A percentile compares a stretch with the other conserved stretches of the same genome.
Evolutionary conservation across 140 eudicot genomes (phyloP).

Genomic region (Flaveria floridana): DNA sequence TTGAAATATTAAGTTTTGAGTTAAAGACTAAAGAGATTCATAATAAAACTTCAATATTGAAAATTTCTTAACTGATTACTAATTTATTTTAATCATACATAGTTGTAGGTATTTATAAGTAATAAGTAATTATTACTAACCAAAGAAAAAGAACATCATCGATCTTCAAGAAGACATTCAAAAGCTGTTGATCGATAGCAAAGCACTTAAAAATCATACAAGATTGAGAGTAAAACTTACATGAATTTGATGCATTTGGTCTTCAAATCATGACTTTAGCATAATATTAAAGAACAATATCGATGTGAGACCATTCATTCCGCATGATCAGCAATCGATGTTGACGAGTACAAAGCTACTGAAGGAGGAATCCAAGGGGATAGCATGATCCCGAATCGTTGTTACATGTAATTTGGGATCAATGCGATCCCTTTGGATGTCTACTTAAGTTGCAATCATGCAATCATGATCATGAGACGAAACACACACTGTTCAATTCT

Average conservation of each 20-base stretch:
- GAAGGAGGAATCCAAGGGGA: conserved; percentile 83
- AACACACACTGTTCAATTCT: not conserved
- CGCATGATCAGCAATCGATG: not conserved
- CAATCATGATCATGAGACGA: conserved; percentile 26
- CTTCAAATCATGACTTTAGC: conserved; percentile 3
- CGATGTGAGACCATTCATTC: not conserved
- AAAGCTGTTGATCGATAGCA: not conserved
- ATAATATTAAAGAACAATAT: not conserved
- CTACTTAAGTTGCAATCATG: conserved; percentile 59
- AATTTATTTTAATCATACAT: not conserved
- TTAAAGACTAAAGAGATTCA: not conserved
- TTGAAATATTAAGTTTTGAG: not conserved
- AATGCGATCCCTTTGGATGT: conserved; percentile 94
- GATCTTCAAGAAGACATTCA: not conserved
- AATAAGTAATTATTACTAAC: not conserved
- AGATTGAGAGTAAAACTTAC: conserved; percentile 17
- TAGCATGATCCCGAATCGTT: conserved; percentile 61
- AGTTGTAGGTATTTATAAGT: not conserved
- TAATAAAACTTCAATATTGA: not conserved
- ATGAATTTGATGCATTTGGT: not conserved
- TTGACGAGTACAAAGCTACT: conserved; percentile 40
- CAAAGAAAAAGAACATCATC: not conserved
- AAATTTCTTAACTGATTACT: not conserved
- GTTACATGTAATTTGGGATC: conserved; percentile 39
- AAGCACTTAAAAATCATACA: not conserved